phyloP scores from a whole-genome alignment of 768 basidiomycete species.

The Paxillus ammoniavirescens region DNA sequence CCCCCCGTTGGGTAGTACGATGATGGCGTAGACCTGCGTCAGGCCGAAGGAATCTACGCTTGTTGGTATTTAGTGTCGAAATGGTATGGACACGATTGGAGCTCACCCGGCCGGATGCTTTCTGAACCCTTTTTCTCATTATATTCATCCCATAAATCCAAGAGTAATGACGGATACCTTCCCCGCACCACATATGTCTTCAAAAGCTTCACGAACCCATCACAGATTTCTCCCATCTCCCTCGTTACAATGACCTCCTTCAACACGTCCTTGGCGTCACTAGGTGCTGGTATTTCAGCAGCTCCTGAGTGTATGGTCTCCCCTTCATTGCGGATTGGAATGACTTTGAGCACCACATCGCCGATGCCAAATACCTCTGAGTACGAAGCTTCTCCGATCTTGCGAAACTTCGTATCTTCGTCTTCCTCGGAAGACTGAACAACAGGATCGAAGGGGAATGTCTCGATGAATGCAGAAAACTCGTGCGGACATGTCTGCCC shows the following conservation, averaged over 20 bases:
- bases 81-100: not conserved
- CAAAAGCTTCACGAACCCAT: slow-evolving; percentile 76
- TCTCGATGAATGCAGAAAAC: slow-evolving; percentile 80
- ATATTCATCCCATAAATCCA: slow-evolving; percentile 88
- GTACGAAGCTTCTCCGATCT: slow-evolving; percentile 95
- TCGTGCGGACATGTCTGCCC: slow-evolving; percentile 66
- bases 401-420: slow-evolving; percentile 53
- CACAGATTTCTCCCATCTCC: slow-evolving; percentile 72
- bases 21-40: slow-evolving; percentile 83
- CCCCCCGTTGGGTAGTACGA: slow-evolving; percentile 89
- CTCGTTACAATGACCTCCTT: slow-evolving; percentile 79
- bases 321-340: slow-evolving; percentile 68
- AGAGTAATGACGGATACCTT: slow-evolving; percentile 73
- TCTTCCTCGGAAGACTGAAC: slow-evolving; percentile 37
- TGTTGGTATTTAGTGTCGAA: slow-evolving; percentile 7
- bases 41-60: slow-evolving; percentile 67
- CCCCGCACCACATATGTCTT: slow-evolving; percentile 88
- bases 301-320: slow-evolving; percentile 28
- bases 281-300: slow-evolving; percentile 61
- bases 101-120: slow-evolving; percentile 79
- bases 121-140: slow-evolving; percentile 73
- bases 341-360: slow-evolving; percentile 86
- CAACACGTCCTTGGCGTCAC: slow-evolving; percentile 71
- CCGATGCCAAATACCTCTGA: slow-evolving; percentile 94
- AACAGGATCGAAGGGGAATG: slow-evolving; percentile 73